Base-by-base conservation (phyloP, 2,329 filamentous ascomycete species). In the Penicillium sclerotiorum region DNA sequence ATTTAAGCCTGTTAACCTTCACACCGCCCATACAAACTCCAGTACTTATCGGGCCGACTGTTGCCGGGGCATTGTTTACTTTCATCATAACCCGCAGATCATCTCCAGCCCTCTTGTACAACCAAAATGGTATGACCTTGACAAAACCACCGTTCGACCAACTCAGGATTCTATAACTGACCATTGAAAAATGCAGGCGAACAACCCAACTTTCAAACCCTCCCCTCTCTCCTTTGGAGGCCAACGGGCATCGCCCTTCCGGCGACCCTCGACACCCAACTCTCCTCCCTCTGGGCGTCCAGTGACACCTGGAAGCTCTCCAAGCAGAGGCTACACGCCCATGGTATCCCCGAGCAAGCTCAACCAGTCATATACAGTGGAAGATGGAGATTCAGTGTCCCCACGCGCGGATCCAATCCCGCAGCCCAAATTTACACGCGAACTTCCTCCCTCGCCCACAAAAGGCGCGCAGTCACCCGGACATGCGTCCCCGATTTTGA, bases 151-250 rank as follows among this genome's bases (percentile, higher is more conserved):
- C n/a, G n/a, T n/a, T n/a, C n/a, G n/a, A n/a, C n/a, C n/a, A n/a
- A n/a, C 7, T 7, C 15, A 25, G 3, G 17, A 12, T 37, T 36
- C 33, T 13, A 17, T 22, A 13, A n/a, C 28, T 23, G 15, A 17
- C 49, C 27, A 22, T 15, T 28, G 6, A 5, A 32, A 49, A 9
- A 59, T 54, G 8, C 55, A 71, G 67, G 66, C 67, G 45, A 83
- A 79, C 77, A 68, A 80, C 77, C 68, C 78, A 74, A 75, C 81
- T 49, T 89, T 87, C 71, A 89, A 88, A 69, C 85, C 86, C 12
- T 89, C 86, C 20, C 85, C 85, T 47, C 73, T 89, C 53, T 86
- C 86, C 52, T 89, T 87, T 72, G 85, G 85, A 57, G 86, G 87
- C 39, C 81, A 83, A 59, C 83, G 88, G 67, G 79, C 81, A 20